Percentiles rank a stretch among this genome's conserved stretches.
phyloP scores from a whole-genome alignment of 2,329 filamentous ascomycete genomes.

The Aspergillus pseudonomiae region DNA sequence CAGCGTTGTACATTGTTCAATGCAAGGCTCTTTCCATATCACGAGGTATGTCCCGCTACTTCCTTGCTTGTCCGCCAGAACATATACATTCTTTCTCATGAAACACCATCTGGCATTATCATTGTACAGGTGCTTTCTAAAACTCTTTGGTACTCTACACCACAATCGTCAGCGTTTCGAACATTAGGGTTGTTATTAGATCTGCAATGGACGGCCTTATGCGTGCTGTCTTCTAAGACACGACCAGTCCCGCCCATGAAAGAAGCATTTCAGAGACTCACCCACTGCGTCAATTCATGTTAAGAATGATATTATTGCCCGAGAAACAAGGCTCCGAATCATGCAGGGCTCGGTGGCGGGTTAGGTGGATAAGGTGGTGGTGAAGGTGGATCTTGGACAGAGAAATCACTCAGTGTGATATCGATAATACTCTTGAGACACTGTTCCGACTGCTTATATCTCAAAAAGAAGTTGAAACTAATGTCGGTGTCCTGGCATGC shows the following conservation, averaged over 20 bases:
- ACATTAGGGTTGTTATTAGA: background rate
- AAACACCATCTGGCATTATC: constrained; percentile 8
- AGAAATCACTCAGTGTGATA: constrained; percentile 8
- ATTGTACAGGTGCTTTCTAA: constrained; percentile 10
- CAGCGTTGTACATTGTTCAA: background rate
- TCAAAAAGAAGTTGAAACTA: background rate
- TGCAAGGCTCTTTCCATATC: constrained; percentile 4
- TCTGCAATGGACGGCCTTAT: background rate
- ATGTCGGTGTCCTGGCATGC: background rate
- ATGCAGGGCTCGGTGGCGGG: constrained; percentile 45
- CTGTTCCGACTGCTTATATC: background rate
- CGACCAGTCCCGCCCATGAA: background rate
- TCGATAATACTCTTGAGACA: background rate
- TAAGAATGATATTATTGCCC: background rate
- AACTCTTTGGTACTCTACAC: background rate
- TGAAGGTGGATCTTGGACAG: constrained; percentile 31
- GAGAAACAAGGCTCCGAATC: background rate
- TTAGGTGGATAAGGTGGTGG: constrained; percentile 42
- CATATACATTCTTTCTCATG: constrained; percentile 6
- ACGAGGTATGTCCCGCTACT: background rate
- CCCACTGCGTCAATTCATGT: background rate
- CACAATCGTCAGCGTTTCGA: background rate
- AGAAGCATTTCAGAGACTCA: background rate
- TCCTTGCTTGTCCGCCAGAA: background rate
- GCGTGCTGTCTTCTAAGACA: background rate